Base-by-base conservation (phyloP, 208 protist species). In the Leishmania amazonensis region DNA sequence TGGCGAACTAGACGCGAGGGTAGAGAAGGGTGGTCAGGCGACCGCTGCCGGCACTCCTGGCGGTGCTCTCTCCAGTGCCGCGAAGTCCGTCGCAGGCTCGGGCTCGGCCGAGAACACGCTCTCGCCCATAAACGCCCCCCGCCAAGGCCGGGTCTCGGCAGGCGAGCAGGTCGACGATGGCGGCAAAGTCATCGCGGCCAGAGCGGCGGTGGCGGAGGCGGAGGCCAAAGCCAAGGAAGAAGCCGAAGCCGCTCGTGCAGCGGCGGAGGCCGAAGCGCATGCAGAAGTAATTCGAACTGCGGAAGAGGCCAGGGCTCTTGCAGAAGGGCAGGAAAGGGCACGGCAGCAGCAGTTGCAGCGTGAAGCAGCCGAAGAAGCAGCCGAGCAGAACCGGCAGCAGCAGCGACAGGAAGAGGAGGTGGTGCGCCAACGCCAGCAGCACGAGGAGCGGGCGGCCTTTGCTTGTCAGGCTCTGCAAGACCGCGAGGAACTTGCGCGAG, bases 401-500 rank as follows among this genome's bases (percentile, higher is more conserved):
- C 28, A 73, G 35, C 74, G 77, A 42, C 75, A 85, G 24, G 74
- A 76, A 47, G 65, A 75, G 24, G 70, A 76, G 35, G 51, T 64
- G 42, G 73, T 62, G 38, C 76, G 53, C 35, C 35, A 38, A 38
- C 28, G 21, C 51, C 83, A 80, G 79, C 78, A 15, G 40, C 83
- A 58, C 5, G 78, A 83, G 24, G 65, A 87, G 47, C 75, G 42
- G 9, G 47, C 65, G 47, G 11, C 71, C 49, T 68, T 81, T 62
- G 82, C 72, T 6, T 68, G 73, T 13, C 72, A 65, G 64, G 3
- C 73, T 5, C 80, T 87, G 7, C 73, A 81, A 40, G 79, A 81
- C 3, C 72, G 68, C 49, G 84, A 87, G 57, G 35, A 21, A 11
- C 58, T 87, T 2, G 85, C 85, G 53, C 78, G 85, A 15, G 85